Base-by-base conservation (phyloP, 1,284 basidiomycete genomes). In the Sparassis latifolia region DNA sequence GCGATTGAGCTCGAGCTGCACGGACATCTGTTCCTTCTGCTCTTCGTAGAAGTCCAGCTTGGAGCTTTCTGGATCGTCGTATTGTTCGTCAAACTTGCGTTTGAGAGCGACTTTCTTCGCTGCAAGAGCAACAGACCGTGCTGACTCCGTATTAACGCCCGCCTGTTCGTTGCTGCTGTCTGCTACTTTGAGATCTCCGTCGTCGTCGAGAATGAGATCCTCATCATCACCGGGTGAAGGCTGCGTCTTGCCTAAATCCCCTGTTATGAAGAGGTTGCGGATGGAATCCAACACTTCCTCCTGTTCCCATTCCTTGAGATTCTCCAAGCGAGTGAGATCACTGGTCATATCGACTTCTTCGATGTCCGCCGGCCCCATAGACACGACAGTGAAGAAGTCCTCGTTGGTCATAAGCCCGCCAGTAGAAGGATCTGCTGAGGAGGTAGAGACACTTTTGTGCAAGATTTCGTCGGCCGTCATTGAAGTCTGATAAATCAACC, bases 11-110 rank as follows among this genome's bases (percentile, higher is more conserved):
- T 84, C 79, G 6, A 90, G 83, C 64, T 97, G 95, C 4, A 81
- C 78, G 10, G 90, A 81, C 63, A 98, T 89, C 62, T 94, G 92
- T 32, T 91, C 91, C 72, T 98, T 99, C 67, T 92, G 87, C 66
- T 89, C 82, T 48, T 88, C 84, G 71, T 96, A 97, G 65, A 96
- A 96, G 63, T 93, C 89, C 68, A 84, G 70, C 61, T 87, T 86
- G 33, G 79, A 73, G 12, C 76, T 74, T 52, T 89, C 88, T 1
- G 90, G 89, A 62, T 94, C 92, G 65, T 97, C 94, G 68, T 97
- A 97, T 68, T 97, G 89, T 63, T 94, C 91, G 71, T 99, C 92
- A 65, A 98, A 98, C 66, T 96, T 96, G 57, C 86, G 84, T 68
- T 97, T 97, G 52, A 98, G 78, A 1, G 80, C 83, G 59, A 89